Conservation (phyloP, 78 protist species). For the Guillardia theta region DNA sequence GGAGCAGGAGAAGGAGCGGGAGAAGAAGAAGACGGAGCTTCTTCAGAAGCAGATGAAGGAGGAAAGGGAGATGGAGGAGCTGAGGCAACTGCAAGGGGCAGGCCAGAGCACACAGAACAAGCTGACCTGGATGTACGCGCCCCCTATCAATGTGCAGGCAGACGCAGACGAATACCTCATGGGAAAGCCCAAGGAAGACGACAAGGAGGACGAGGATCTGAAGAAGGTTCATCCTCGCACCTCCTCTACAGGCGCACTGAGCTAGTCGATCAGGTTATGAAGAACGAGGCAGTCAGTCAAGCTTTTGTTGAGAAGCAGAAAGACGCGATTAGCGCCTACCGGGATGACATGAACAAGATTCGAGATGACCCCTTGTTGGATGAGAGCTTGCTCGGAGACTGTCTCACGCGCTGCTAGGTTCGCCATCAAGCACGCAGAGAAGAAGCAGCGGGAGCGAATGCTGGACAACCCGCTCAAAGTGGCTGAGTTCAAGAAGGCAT, state of each 20-base stretch:
- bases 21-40: neutral
- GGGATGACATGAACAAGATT: conserved; percentile 16
- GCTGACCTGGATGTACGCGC: conserved; percentile 29
- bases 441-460: neutral
- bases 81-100: neutral
- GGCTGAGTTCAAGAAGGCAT: neutral
- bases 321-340: neutral
- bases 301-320: neutral
- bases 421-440: neutral
- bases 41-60: conserved; percentile 33
- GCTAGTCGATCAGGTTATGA: neutral
- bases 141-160: neutral
- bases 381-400: neutral
- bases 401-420: neutral
- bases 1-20: conserved; percentile 11
- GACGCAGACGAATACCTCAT: conserved; percentile 40
- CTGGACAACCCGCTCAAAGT: conserved; percentile 36
- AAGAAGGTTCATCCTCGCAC: neutral
- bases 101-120: neutral
- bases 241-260: neutral
- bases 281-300: neutral
- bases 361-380: neutral
- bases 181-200: conserved; percentile 13
- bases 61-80: conserved; percentile 17
- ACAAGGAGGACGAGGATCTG: conserved; percentile 10